phyloP scores from a whole-genome alignment of 257 asterid genomes.

The Solanum chilense region DNA sequence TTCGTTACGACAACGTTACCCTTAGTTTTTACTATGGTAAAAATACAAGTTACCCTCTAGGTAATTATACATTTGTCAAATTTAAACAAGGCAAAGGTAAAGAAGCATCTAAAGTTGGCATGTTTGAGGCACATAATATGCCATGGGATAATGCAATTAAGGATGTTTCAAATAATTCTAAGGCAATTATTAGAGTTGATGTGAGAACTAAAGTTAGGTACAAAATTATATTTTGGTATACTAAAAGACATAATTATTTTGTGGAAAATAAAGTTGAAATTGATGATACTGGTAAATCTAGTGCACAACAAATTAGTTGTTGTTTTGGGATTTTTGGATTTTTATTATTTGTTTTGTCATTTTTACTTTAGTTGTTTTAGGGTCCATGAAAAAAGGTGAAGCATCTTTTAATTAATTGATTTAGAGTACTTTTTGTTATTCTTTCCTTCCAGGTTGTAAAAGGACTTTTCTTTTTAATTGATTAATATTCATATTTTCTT shows the following conservation, averaged over 20 bases:
- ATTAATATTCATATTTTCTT: not conserved
- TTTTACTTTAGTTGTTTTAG: not conserved
- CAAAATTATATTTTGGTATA: slow-evolving; percentile 46
- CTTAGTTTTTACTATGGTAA: slow-evolving; percentile 27
- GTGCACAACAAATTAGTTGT: slow-evolving; percentile 3
- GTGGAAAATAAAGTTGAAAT: slow-evolving; percentile 39
- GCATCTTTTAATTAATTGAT: not conserved
- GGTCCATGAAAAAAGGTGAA: not conserved
- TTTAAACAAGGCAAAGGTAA: slow-evolving; percentile 72
- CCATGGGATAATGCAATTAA: slow-evolving; percentile 45
- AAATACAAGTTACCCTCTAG: slow-evolving; percentile 19
- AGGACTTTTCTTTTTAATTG: not conserved
- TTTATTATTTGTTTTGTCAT: not conserved
- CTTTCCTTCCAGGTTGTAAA: not conserved
- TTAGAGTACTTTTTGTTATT: not conserved
- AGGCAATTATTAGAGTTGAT: slow-evolving; percentile 35
- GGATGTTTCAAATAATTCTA: slow-evolving; percentile 25
- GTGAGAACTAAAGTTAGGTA: slow-evolving; percentile 47
- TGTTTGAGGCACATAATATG: slow-evolving; percentile 27
- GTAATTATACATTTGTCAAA: slow-evolving; percentile 23
- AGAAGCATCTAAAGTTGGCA: slow-evolving; percentile 14
- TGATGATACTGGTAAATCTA: slow-evolving; percentile 40
- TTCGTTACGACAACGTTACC: slow-evolving; percentile 29
- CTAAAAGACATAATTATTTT: slow-evolving; percentile 26
- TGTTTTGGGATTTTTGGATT: not conserved